Base-by-base conservation (phyloP, 495 filamentous ascomycete genomes). In the Daldinia caldariorum region DNA sequence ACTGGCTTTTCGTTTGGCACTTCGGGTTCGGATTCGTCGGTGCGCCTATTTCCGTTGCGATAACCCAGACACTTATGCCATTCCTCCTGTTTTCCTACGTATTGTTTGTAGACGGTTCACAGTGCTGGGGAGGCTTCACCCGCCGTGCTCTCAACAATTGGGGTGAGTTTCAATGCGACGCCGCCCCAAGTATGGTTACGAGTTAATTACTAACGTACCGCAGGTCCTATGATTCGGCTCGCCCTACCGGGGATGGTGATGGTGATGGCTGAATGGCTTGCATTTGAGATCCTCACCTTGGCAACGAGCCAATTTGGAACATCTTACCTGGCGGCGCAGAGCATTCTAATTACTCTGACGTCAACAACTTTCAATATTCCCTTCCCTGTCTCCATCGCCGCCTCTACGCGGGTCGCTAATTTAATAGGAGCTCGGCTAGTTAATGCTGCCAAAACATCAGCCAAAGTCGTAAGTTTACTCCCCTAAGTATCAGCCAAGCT, bases 251-350 rank as follows among this genome's bases (percentile, higher is more conserved):
- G 94, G 3, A 87, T 97, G 75, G 79, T 96, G 45, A 97, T 97
- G 92, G 91, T 98, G 1, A 90, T 95, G 76, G 94, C 94, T 6
- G 94, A 97, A 75, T 94, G 88, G 78, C 85, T 97, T 5, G 92
- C 92, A 16, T 94, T 95, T 70, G 92, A 94, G 74, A 84, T 94
- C 41, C 77, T 95, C 49, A 94, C 91, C 0, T 82, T 95, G 12
- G 86, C 87, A 6, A 86, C 90, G 0, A 88, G 88, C 16, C 89
- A 90, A 62, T 87, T 94, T 56, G 89, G 88, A 20, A 90, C 90
- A 0, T 84, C 86, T 1, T 85, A 87, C 41, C 82, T 95, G 7
- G 88, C 88, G 16, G 88, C 88, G 4, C 88, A 90, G 73, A 86
- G 85, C 37, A 80, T 89, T 13, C 57, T 90, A 1, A 79, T 83